These are phyloP conservation scores for Stephania japonica DNA, from an alignment of 164 flowering plant genomes.

Conservation along the genomic window DNA sequence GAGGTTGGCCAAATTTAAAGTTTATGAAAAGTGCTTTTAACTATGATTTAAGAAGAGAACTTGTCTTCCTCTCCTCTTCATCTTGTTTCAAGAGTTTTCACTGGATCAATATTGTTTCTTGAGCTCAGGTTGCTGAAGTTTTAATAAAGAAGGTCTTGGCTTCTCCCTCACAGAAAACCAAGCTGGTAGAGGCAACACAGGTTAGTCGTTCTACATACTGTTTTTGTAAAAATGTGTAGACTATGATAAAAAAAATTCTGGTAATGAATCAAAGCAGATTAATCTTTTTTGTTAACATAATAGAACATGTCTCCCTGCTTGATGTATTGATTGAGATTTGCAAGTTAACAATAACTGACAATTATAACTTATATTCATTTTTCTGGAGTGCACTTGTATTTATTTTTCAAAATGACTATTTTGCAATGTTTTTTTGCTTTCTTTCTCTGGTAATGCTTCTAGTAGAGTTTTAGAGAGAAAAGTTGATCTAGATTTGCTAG, in stretches of 20 bases:
- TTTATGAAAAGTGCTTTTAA: not conserved
- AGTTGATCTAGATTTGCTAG: no score
- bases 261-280: not conserved
- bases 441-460: no score
- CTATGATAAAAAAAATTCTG: not conserved
- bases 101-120: constrained; percentile 1
- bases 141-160: constrained; percentile 74
- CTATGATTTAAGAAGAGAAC: not conserved
- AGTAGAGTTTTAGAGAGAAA: no score
- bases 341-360: no score
- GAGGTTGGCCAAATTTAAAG: constrained; percentile 36
- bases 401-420: no score
- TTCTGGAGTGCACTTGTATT: no score
- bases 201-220: constrained; percentile 26
- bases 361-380: no score
- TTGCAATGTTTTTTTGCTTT: no score
- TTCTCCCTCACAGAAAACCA: constrained; percentile 79
- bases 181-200: constrained; percentile 73
- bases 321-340: not conserved
- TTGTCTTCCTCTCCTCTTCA: not conserved
- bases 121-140: constrained; percentile 70
- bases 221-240: not conserved
- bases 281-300: not conserved
- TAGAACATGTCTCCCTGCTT: not conserved
- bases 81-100: not conserved